Evolutionary conservation across 1,284 basidiomycete species (phyloP).

Genomic region (Ustilago tritici): DNA sequence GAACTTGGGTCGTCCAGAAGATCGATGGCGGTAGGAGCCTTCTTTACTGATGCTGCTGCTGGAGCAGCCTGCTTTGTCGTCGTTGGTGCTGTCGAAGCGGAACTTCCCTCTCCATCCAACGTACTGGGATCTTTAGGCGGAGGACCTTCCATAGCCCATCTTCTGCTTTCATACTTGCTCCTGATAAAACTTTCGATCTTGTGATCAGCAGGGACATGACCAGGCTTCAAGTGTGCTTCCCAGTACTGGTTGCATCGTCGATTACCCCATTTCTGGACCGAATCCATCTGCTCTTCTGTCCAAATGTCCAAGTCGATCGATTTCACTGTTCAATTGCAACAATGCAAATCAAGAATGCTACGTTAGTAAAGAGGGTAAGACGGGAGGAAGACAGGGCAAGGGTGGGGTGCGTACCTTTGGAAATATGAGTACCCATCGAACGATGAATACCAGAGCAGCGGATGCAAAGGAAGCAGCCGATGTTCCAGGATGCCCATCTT

Average conservation of each 20-base stretch:
- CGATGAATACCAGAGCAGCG: slow-evolving; percentile 98
- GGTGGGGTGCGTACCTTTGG: slow-evolving; percentile 38
- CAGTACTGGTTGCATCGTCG: slow-evolving; percentile 91
- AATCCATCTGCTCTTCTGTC: slow-evolving; percentile 96
- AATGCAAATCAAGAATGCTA: neutral
- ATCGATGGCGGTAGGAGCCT: slow-evolving; percentile 22
- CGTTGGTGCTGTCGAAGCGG: neutral
- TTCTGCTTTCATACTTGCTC: slow-evolving; percentile 91
- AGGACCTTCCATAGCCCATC: slow-evolving; percentile 92
- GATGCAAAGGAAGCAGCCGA: slow-evolving; percentile 94
- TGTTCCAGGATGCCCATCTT: slow-evolving; percentile 97
- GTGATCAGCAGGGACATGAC: slow-evolving; percentile 93
- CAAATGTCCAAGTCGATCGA: slow-evolving; percentile 97
- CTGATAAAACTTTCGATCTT: slow-evolving; percentile 99
- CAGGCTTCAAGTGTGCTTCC: slow-evolving; percentile 93
- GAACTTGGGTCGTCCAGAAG: slow-evolving; percentile 40
- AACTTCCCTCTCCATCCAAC: slow-evolving; percentile 73
- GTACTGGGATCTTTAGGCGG: slow-evolving; percentile 83
- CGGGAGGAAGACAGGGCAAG: neutral
- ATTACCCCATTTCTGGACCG: slow-evolving; percentile 88
- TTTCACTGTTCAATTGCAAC: slow-evolving; percentile 75
- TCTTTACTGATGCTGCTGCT: neutral
- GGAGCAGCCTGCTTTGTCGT: slow-evolving; percentile 2
- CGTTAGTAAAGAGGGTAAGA: neutral
- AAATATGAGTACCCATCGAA: slow-evolving; percentile 90